phyloP scores from a whole-genome alignment of 1,284 basidiomycete species.

The Heterobasidion irregulare region DNA sequence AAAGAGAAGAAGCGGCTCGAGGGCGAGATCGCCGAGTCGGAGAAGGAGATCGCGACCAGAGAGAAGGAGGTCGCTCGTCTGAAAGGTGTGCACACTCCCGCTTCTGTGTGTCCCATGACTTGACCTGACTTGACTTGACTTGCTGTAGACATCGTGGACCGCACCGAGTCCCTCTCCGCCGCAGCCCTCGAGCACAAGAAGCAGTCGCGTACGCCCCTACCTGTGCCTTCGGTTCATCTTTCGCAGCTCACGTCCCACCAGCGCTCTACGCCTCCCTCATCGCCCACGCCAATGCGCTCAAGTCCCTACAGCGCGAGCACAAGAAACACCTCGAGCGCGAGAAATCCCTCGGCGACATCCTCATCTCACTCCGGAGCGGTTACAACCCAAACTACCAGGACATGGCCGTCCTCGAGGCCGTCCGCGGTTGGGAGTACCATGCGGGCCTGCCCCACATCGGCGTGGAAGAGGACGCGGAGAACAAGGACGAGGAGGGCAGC shows the following conservation, averaged over 20 bases:
- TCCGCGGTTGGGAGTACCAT: slow-evolving; percentile 88
- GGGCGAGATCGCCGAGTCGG: slow-evolving; percentile 42
- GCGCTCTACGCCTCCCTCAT: slow-evolving; percentile 77
- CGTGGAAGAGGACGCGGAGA: slow-evolving; percentile 35
- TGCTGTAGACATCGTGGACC: slow-evolving; percentile 52
- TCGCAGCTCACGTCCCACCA: slow-evolving; percentile 21
- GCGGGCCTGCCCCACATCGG: slow-evolving; percentile 64
- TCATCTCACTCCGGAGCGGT: slow-evolving; percentile 72
- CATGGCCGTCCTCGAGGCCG: slow-evolving; percentile 97
- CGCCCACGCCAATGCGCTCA: slow-evolving; percentile 68
- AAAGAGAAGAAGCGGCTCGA: slow-evolving; percentile 84
- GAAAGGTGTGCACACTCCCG: slow-evolving; percentile 36
- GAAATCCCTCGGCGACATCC: slow-evolving; percentile 74
- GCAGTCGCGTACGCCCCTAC: slow-evolving; percentile 61
- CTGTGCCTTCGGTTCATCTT: slow-evolving; percentile 15
- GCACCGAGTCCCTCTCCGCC: slow-evolving; percentile 66
- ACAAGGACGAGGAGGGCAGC: slow-evolving; percentile 23
- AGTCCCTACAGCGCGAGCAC: slow-evolving; percentile 67
- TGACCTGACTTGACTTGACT: neutral
- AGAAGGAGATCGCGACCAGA: slow-evolving; percentile 49
- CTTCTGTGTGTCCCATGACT: neutral
- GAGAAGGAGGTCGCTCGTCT: slow-evolving; percentile 66
- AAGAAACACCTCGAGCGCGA: slow-evolving; percentile 69
- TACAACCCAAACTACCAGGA: slow-evolving; percentile 99
- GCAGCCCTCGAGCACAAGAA: slow-evolving; percentile 76